Evolutionary conservation across 495 filamentous ascomycete species (phyloP), one percentile per base, ranked within the genome.

Genomic region (Penicillium crystallinum): DNA sequence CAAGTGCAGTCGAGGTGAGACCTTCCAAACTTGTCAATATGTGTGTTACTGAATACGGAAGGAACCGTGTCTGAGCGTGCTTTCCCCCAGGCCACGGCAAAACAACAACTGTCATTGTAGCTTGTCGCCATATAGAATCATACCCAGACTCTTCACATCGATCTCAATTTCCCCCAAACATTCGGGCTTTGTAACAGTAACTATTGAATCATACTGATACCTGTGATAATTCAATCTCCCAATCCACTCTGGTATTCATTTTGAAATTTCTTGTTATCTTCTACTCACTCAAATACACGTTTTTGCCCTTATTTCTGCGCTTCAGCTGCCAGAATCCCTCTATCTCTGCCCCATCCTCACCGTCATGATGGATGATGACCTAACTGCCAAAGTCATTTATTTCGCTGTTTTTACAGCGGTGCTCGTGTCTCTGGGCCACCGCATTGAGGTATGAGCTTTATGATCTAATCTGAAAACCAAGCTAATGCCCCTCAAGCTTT

Each of bases 371-470:
- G 42, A 46, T 27, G 25, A 25, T 46, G 29, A 46, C 27, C 30
- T 46, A 15, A 21, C 42, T 21, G 10, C 11, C 42, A 46, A 8
- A 46, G 2, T 34, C 27, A 25, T 30, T 8, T 46, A 21, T 46
- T 31, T 46, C 34, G 6, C 1, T 46, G 5, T 19, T 1, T 21
- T 31, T 46, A 2, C 12, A 5, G 25, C 18, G 23, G 27, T n/a
- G 25, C 1, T 46, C 27, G 25, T 27, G 30, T 30, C 25, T 46
- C 29, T 46, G 11, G 17, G 14, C 5, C 42, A 46, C 7, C 29
- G 30, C 25, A 46, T 46, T 46, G 29, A 46, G 42, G 42, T 34
- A 46, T 46, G 42, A 25, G 30, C 27, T 46, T 46, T 46, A 27
- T 34, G 29, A 46, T n/a, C 29, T n/a, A 34, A 25, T 35, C 27